phyloP scores from a whole-genome alignment of 371 early-diverging fungal species.

The Lichtheimia ramosa region DNA sequence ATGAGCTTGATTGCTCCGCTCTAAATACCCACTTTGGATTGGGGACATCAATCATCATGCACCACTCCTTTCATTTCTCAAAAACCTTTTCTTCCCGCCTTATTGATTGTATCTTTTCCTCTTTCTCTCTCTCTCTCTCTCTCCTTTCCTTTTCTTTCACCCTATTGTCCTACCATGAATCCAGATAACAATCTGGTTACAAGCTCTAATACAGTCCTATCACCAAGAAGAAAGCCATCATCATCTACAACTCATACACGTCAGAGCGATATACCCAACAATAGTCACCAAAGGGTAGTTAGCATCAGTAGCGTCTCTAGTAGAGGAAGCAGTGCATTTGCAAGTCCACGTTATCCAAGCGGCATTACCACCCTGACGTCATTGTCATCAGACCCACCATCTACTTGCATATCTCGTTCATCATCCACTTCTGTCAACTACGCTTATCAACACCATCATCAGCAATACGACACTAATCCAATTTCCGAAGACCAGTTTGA shows the following conservation, averaged over 20 bases:
- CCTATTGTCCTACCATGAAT: not conserved
- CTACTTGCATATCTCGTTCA: conserved; percentile 3
- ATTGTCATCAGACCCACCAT: conserved; percentile 13
- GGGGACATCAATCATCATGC: not conserved
- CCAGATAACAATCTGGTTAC: not conserved
- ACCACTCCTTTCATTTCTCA: no score
- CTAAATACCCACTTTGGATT: not conserved
- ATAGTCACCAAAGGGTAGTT: conserved; percentile 10
- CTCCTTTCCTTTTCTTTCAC: not conserved
- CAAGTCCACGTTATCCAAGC: conserved; percentile 16
- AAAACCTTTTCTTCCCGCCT: not conserved
- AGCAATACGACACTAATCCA: not conserved
- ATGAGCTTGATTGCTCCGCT: conserved; percentile 3
- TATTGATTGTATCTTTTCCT: not conserved
- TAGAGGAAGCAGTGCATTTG: conserved; percentile 12
- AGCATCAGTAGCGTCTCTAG: conserved; percentile 20
- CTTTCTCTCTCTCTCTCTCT: conserved; percentile 1
- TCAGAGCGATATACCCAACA: not conserved
- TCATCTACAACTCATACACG: not conserved
- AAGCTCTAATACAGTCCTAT: not conserved
- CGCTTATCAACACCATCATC: not conserved
- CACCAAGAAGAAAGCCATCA: not conserved
- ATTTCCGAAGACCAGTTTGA: conserved; percentile 29
- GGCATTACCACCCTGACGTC: conserved; percentile 13
- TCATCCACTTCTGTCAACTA: conserved; percentile 3